Percentiles rank a stretch among this genome's conserved stretches.
Evolutionary conservation across 441 rosid genomes (phyloP).

Genomic region (Erodium moschatum): DNA sequence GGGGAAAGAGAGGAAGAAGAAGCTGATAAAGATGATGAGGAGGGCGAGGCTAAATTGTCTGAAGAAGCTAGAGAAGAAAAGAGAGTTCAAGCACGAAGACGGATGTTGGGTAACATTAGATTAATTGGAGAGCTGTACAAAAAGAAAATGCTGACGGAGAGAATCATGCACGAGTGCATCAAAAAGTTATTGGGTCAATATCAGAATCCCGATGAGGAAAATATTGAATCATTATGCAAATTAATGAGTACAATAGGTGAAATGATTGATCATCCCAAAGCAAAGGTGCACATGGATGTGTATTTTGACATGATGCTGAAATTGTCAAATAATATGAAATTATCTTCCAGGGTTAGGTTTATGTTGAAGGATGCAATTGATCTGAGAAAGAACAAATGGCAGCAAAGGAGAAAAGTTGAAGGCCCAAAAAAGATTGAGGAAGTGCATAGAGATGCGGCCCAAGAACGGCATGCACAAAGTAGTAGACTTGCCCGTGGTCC

Average conservation of each 20-base stretch:
- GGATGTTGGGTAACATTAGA: constrained; percentile 91
- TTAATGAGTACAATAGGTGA: constrained; percentile 90
- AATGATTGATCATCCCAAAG: constrained; percentile 65
- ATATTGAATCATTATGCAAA: constrained; percentile 81
- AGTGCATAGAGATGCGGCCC: constrained; percentile 97
- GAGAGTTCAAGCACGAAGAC: constrained; percentile 74
- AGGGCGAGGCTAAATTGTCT: constrained; percentile 69
- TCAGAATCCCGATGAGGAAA: constrained; percentile 88
- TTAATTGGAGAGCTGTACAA: constrained; percentile 94
- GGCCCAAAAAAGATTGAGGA: constrained; percentile 98
- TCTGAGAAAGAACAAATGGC: constrained; percentile 88
- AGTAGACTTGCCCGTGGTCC: constrained; percentile 67
- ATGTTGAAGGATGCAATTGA: constrained; percentile 86
- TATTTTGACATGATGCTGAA: constrained; percentile 64
- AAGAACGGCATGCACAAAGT: constrained; percentile 74
- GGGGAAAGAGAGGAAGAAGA: constrained; percentile 91
- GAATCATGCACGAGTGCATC: constrained; percentile 86
- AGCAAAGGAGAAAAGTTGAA: constrained; percentile 93
- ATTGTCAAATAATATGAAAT: constrained; percentile 58
- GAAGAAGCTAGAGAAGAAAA: constrained; percentile 78
- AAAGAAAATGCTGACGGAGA: constrained; percentile 79
- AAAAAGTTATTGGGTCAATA: constrained; percentile 57
- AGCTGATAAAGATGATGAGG: constrained; percentile 76
- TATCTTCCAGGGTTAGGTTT: constrained; percentile 79
- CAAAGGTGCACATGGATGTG: constrained; percentile 59